Evolutionary conservation across 257 asterid species (phyloP).

Genomic region (Scutellaria baicalensis): DNA sequence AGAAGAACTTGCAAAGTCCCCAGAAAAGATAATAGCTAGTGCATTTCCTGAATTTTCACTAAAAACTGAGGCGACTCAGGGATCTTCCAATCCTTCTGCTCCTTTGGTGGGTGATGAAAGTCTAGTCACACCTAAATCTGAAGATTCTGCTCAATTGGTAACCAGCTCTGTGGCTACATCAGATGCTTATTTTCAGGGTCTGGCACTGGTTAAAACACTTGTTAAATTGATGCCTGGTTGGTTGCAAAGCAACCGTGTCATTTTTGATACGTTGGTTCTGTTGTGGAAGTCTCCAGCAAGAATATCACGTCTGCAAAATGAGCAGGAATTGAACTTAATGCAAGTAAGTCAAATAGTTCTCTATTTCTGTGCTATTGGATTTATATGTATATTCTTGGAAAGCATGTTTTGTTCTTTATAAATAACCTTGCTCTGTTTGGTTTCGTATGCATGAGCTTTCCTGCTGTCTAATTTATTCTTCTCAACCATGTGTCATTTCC

Average conservation of each 20-base stretch:
- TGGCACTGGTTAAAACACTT: conserved; percentile 81
- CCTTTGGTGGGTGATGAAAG: conserved; percentile 48
- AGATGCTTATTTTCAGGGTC: conserved; percentile 98
- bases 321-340: conserved; percentile 88
- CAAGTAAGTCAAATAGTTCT: conserved; percentile 57
- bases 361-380: not conserved
- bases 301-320: conserved; percentile 73
- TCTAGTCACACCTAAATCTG: conserved; percentile 52
- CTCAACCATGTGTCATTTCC: not conserved
- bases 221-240: conserved; percentile 97
- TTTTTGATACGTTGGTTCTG: conserved; percentile 77
- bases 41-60: conserved; percentile 74
- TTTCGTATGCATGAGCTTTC: not conserved
- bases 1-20: conserved; percentile 98
- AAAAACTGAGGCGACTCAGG: conserved; percentile 55
- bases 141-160: conserved; percentile 49
- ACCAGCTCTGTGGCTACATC: conserved; percentile 44
- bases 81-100: conserved; percentile 52
- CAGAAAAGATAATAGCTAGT: conserved; percentile 88
- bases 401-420: not conserved
- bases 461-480: not conserved
- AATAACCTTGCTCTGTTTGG: not conserved
- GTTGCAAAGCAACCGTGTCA: conserved; percentile 80
- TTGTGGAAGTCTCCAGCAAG: conserved; percentile 96
- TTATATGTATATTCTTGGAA: not conserved